A percentile compares a stretch with the other conserved stretches of the same genome.
phyloP scores from a whole-genome alignment of 805 yeast species.

The Metschnikowia cubensis region DNA sequence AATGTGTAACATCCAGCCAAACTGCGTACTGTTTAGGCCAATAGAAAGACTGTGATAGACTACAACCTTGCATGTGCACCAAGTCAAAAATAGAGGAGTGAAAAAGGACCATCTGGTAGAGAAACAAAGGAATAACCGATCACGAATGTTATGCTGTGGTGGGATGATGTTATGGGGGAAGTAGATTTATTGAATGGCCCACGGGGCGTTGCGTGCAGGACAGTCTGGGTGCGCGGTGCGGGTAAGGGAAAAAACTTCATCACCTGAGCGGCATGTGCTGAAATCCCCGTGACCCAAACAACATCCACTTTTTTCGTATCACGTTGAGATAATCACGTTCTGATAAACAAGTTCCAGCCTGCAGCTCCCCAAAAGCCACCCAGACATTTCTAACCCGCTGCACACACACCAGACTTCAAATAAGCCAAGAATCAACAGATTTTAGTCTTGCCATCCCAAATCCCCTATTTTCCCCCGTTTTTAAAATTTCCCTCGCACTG shows the following conservation, averaged over 20 bases:
- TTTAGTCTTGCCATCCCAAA: neutral
- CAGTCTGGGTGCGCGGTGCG: conserved; percentile 1
- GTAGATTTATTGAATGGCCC: neutral
- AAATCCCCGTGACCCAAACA: conserved; percentile 22
- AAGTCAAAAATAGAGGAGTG: too few relatives aligned
- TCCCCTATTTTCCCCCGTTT: neutral
- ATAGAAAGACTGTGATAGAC: too few relatives aligned
- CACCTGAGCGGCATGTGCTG: conserved; percentile 32
- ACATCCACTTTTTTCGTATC: conserved; percentile 16
- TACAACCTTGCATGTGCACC: too few relatives aligned
- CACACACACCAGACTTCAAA: neutral
- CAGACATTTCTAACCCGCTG: neutral
- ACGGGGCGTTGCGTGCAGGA: neutral
- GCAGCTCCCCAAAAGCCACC: conserved; percentile 4
- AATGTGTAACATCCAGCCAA: too few relatives aligned
- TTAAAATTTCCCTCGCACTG: conserved; percentile 2
- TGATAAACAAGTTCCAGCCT: conserved; percentile 8
- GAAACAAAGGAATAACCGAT: too few relatives aligned
- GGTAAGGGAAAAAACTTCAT: conserved; percentile 18
- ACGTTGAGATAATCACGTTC: conserved; percentile 21
- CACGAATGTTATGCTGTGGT: too few relatives aligned
- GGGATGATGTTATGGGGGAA: neutral
- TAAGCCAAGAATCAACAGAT: neutral
- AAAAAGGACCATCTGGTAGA: too few relatives aligned
- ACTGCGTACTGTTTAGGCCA: too few relatives aligned